phyloP scores from a whole-genome alignment of 805 yeast species.

The Wickerhamiella lipophila region DNA sequence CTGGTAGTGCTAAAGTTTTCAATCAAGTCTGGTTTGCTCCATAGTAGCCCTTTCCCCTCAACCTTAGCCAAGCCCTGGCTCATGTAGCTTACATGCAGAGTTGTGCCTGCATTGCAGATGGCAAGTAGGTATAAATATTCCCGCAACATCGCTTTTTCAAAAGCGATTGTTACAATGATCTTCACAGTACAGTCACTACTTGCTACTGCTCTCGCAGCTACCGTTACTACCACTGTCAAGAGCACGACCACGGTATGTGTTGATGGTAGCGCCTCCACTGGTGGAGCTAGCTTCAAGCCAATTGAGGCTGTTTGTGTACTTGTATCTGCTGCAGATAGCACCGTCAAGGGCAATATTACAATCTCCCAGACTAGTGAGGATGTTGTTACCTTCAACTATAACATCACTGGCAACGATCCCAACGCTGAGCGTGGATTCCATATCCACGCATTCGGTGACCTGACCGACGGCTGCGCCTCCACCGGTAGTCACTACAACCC shows the following conservation, averaged over 20 bases:
- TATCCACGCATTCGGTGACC: conserved; percentile 7
- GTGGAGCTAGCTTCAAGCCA: neutral
- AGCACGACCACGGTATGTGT: conserved; percentile 5
- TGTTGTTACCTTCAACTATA: conserved; percentile 26
- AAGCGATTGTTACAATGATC: no score
- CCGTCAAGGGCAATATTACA: conserved; percentile 3
- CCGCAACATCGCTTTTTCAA: neutral
- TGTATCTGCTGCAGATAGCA: conserved; percentile 1
- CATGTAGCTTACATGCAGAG: neutral
- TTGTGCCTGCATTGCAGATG: neutral
- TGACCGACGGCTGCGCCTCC: conserved; percentile 64
- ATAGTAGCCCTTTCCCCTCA: neutral
- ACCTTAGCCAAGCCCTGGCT: neutral
- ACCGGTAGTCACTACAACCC: conserved; percentile 98
- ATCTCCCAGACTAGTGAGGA: conserved; percentile 3
- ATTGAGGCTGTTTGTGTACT: conserved; percentile 7
- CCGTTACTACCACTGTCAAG: conserved; percentile 4
- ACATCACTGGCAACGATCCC: conserved; percentile 9
- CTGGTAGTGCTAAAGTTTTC: no score
- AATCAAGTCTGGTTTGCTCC: no score
- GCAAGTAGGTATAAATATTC: neutral
- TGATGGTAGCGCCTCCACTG: neutral
- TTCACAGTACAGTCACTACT: neutral
- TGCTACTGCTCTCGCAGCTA: neutral
- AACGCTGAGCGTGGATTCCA: conserved; percentile 10